Evolutionary conservation across 768 basidiomycete species (phyloP), one percentile per base, ranked within the genome.

Genomic region (Xerocomellus dryophilus): DNA sequence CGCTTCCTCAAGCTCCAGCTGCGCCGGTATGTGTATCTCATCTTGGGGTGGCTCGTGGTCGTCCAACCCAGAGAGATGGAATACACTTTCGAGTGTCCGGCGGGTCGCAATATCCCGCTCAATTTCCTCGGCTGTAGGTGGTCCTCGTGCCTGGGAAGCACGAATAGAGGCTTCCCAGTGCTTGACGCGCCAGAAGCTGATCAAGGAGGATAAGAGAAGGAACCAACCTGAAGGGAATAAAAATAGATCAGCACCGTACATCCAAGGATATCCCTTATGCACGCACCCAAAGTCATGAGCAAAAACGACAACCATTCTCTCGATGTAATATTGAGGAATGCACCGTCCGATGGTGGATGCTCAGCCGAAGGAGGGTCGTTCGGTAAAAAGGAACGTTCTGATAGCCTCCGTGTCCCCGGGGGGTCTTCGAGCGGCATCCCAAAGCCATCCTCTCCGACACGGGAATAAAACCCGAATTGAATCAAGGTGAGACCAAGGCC

Each of bases 401-500:
- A 56, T 48, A 53, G 23, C 17, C 2, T 44, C 31, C 58, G 56
- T 50, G 57, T 56, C 48, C 48, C 64, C 14, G 61, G 31, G 5
- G 51, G 15, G 29, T 52, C 61, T n/a, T 61, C 62, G 9, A 46
- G 63, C 54, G 47, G 51, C 35, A 57, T 49, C 46, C 61, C 63
- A 42, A 73, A 61, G 57, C 70, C 68, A 59, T 70, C 59, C 12
- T 61, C 62, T 36, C 67, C 68, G 12, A 69, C 56, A 47, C 82
- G 82, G 12, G 88, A 82, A 66, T 83, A 86, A 63, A 95, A 83
- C 1, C 95, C 96, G 61, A 86, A 92, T 65, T 98, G 96, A 58
- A 98, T 95, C 56, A 98, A 76, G 0, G 93, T 98, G 61, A 97
- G 78, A 17, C 96, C 96, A n/a, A 99, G 83, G 29, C 96, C 96